Conservation (phyloP, 2,329 filamentous ascomycete species). For the Talaromyces sp. region DNA sequence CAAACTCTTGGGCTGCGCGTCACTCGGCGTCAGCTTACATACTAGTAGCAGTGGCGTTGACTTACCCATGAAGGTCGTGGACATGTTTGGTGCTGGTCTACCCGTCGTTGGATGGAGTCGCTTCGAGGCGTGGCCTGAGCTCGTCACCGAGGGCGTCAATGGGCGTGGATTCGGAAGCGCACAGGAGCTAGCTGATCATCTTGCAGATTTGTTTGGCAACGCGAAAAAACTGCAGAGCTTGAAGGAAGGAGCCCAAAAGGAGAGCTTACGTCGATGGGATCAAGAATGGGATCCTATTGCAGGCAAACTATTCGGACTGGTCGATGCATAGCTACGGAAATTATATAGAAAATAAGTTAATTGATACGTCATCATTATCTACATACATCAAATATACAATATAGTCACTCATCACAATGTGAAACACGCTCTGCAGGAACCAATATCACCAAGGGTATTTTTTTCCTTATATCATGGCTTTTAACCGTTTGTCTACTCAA, state of each 20-base stretch:
- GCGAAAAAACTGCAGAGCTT: slow-evolving; percentile 54
- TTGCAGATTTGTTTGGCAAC: slow-evolving; percentile 61
- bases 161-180: slow-evolving; percentile 76
- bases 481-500: slow-evolving; percentile 26
- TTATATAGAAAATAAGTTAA: neutral
- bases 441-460: neutral
- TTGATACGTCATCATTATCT: neutral
- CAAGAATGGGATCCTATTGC: slow-evolving; percentile 87
- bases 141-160: slow-evolving; percentile 84
- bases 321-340: neutral
- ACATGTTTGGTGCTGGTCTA: slow-evolving; percentile 94
- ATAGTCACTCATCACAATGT: neutral
- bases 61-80: slow-evolving; percentile 97
- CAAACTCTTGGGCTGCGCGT: slow-evolving; percentile 72
- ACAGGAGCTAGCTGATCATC: slow-evolving; percentile 57
- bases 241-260: slow-evolving; percentile 64
- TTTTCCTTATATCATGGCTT: neutral
- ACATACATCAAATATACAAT: neutral
- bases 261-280: slow-evolving; percentile 78
- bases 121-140: slow-evolving; percentile 83
- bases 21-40: slow-evolving; percentile 86
- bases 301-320: slow-evolving; percentile 60
- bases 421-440: neutral
- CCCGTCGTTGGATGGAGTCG: slow-evolving; percentile 81
- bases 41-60: slow-evolving; percentile 93